Percentiles rank a stretch among this genome's conserved stretches.
Evolutionary conservation across 1,139 yeast species (phyloP).

Genomic region (Saccharomycopsis crataegensis): DNA sequence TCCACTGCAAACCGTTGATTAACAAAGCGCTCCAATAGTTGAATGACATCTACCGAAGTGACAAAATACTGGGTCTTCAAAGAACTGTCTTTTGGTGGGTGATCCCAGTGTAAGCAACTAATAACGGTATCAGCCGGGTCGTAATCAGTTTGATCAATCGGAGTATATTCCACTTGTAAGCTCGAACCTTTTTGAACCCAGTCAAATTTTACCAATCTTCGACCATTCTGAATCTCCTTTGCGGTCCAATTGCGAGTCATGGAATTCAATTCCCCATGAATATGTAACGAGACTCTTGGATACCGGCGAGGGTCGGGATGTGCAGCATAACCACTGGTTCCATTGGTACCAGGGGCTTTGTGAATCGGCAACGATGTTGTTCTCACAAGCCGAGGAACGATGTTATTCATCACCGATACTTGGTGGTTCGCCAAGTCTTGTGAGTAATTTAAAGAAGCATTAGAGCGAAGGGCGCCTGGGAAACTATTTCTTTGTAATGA

Average conservation of each 20-base stretch:
- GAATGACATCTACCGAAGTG: slow-evolving; percentile 61
- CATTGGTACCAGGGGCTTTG: not conserved
- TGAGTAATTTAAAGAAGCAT: not conserved
- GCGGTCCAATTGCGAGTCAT: slow-evolving; percentile 34
- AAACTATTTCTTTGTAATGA: slow-evolving; percentile 2
- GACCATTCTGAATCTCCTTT: slow-evolving; percentile 28
- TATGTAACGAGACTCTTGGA: slow-evolving; percentile 22
- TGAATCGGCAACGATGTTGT: slow-evolving; percentile 10
- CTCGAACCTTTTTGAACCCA: slow-evolving; percentile 25
- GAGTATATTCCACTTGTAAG: slow-evolving; percentile 21
- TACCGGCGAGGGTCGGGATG: slow-evolving; percentile 7
- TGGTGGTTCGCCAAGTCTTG: too few species aligned
- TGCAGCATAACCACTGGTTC: not conserved
- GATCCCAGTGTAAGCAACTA: slow-evolving; percentile 55
- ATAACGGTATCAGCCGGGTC: slow-evolving; percentile 26
- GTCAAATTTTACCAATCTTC: slow-evolving; percentile 35
- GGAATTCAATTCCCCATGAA: slow-evolving; percentile 21
- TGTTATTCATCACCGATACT: not conserved
- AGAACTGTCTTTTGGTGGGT: not conserved
- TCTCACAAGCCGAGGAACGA: slow-evolving; percentile 11
- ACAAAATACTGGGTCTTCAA: slow-evolving; percentile 36
- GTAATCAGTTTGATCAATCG: slow-evolving; percentile 23
- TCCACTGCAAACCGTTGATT: slow-evolving; percentile 53
- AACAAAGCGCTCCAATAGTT: slow-evolving; percentile 45
- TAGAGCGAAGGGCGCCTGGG: not conserved